phyloP scores from a whole-genome alignment of 306 rosid species.

The Adenanthera pavonina region DNA sequence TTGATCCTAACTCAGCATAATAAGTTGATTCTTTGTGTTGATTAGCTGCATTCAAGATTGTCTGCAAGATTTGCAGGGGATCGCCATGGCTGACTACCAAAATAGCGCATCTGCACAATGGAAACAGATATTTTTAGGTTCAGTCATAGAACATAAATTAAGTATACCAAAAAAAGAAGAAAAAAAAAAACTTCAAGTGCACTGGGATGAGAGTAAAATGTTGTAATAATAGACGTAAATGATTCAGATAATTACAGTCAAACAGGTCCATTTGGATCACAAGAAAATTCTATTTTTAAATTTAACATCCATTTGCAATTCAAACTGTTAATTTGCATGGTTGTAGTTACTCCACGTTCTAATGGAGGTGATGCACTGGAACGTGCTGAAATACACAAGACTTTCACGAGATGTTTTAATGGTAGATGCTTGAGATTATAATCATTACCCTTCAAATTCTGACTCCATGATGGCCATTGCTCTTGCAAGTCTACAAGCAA shows the following conservation, averaged over 20 bases:
- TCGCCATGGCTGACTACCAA: conserved; percentile 91
- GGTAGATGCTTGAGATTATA: conserved; percentile 11
- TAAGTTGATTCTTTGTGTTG: conserved; percentile 42
- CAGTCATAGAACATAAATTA: conserved; percentile 20
- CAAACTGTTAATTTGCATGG: conserved; percentile 6
- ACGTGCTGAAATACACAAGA: conserved; percentile 3
- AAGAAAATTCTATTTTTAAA: background rate
- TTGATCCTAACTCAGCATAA: conserved; percentile 48
- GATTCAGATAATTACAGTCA: background rate
- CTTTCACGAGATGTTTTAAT: background rate
- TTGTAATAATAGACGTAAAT: background rate
- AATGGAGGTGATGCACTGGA: conserved; percentile 2
- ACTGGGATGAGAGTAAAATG: background rate
- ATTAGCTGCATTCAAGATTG: conserved; percentile 64
- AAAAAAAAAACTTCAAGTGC: background rate
- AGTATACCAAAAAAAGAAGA: conserved; percentile 1
- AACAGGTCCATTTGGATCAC: conserved; percentile 10
- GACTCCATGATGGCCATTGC: conserved; percentile 66
- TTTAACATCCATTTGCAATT: conserved; percentile 22
- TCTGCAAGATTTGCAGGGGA: conserved; percentile 82
- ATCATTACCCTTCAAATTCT: conserved; percentile 73
- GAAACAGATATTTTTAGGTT: conserved; percentile 20
- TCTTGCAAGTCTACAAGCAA: conserved; percentile 71
- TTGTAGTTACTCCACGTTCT: background rate
- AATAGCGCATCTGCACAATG: conserved; percentile 62